Percentiles rank a stretch among this genome's conserved stretches.
Evolutionary conservation across 768 basidiomycete species (phyloP).

Genomic region (Chiua virens): DNA sequence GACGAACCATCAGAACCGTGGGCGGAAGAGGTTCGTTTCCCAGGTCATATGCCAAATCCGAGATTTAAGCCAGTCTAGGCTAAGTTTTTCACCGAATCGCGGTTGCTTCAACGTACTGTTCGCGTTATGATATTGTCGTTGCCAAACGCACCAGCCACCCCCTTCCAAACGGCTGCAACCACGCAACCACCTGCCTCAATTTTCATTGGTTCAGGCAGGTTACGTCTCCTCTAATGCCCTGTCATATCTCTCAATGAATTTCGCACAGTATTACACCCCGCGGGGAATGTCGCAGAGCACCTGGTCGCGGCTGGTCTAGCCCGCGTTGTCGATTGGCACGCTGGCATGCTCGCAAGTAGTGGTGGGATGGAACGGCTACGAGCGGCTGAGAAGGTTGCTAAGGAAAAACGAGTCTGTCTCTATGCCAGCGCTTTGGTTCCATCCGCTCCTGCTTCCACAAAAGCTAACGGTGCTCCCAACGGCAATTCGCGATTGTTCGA

Average conservation of each 20-base stretch:
- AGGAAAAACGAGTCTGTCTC: constrained; percentile 68
- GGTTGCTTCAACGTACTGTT: constrained; percentile 77
- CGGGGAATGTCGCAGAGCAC: constrained; percentile 91
- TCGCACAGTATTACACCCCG: constrained; percentile 75
- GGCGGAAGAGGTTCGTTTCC: constrained; percentile 77
- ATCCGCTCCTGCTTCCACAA: constrained; percentile 37
- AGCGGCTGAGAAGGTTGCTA: constrained; percentile 77
- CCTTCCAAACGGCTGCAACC: constrained; percentile 66
- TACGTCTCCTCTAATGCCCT: background rate
- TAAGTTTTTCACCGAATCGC: constrained; percentile 90
- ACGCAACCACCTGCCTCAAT: constrained; percentile 68
- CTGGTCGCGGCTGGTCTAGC: constrained; percentile 84
- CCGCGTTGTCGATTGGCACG: constrained; percentile 96
- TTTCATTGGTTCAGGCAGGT: constrained; percentile 83
- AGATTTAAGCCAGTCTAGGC: constrained; percentile 51
- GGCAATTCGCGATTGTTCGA: constrained; percentile 64
- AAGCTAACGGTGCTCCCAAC: constrained; percentile 46
- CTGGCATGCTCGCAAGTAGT: constrained; percentile 82
- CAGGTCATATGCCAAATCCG: background rate
- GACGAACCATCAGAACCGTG: constrained; percentile 80
- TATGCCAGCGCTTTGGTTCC: constrained; percentile 57
- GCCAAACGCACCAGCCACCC: constrained; percentile 74
- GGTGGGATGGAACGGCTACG: constrained; percentile 90
- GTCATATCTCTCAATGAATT: background rate
- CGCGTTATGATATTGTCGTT: constrained; percentile 78